These are phyloP conservation scores for Phytopythium mirpurense DNA, from an alignment of 352 stramenopile species.

Conservation along the genomic window DNA sequence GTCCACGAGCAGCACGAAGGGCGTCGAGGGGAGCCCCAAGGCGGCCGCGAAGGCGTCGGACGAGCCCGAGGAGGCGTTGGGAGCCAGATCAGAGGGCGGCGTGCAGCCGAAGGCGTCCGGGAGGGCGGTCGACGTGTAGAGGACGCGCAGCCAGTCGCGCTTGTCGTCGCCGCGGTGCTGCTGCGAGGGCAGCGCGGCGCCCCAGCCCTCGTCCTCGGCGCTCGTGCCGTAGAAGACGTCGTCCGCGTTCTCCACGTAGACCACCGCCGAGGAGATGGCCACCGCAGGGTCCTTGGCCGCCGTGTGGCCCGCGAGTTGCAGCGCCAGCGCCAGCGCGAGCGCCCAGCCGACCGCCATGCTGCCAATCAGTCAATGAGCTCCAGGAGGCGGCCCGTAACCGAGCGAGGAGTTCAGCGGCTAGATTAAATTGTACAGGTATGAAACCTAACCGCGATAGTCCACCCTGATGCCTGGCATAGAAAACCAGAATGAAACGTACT, in stretches of 20 bases:
- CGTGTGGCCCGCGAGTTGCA: background rate
- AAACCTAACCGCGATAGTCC: too few species aligned
- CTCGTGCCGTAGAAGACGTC: conserved; percentile 54
- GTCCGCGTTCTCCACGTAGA: conserved; percentile 54
- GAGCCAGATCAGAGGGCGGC: conserved; percentile 22
- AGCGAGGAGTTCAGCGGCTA: too few species aligned
- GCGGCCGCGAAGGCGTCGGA: too few species aligned
- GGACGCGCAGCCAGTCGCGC: conserved; percentile 41
- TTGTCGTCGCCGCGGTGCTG: conserved; percentile 29
- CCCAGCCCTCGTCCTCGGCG: conserved; percentile 43
- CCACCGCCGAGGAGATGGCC: conserved; percentile 39
- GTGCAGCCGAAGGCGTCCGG: conserved; percentile 51
- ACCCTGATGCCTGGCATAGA: too few species aligned
- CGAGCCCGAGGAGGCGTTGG: conserved; percentile 9
- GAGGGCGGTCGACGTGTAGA: conserved; percentile 40
- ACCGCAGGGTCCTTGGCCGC: conserved; percentile 24
- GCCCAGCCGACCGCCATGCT: too few species aligned
- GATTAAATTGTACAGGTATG: too few species aligned
- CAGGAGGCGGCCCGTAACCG: too few species aligned
- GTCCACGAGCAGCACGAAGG: conserved; percentile 70
- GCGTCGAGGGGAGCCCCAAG: conserved; percentile 18
- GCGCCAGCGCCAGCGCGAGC: conserved; percentile 10
- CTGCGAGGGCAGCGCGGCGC: conserved; percentile 39
- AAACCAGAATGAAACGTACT: too few species aligned
- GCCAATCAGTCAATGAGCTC: too few species aligned